Base-by-base conservation (phyloP, 768 basidiomycete species). In the Holtermanniella nyarrowii region DNA sequence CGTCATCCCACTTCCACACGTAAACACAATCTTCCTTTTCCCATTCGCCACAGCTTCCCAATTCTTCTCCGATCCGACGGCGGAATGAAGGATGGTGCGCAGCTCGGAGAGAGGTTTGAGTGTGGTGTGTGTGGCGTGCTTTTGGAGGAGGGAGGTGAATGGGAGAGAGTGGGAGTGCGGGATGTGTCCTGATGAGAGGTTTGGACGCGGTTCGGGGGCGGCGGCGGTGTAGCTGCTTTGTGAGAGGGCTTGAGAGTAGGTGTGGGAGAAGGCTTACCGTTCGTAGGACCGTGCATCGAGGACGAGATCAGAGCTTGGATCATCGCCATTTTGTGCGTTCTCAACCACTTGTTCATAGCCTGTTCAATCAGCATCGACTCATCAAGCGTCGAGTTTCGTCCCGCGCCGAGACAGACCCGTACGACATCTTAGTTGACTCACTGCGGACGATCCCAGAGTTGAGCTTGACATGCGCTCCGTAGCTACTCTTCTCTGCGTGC, bases 1-100 rank as follows among this genome's bases (percentile, higher is more conserved):
- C n/a, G 91, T 95, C 93, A 99, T 96, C 42, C 93, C 93, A 65
- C 88, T 93, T 46, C 93, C 93, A 74, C 93, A 99, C 53, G 78
- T 84, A 12, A 85, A 80, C 4, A 83, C 78, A 25, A 91, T 79
- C 20, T 75, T 66, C 47, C 78, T 75, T 54, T 80, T 72, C 16
- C 85, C 86, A 11, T 75, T 68, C 42, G 84, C 72, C 10, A 91
- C 74, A 40, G 76, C 66, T n/a, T 79, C 71, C 24, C 68, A 63
- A 22, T 46, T 45, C n/a, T 78, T 76, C 52, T 77, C 69, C 49
- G 69, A 60, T 26, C 88, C 86, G 26, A 95, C 71, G 16, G 79
- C 77, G n/a, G 78, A 71, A 31, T 77, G 75, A 31, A 96, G 73
- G 25, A 78, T 82, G 48, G 75, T 64, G 25, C 75, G 76, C 37